Conservation (phyloP, 1,284 basidiomycete genomes). For the Marasmius tenuissimus region DNA sequence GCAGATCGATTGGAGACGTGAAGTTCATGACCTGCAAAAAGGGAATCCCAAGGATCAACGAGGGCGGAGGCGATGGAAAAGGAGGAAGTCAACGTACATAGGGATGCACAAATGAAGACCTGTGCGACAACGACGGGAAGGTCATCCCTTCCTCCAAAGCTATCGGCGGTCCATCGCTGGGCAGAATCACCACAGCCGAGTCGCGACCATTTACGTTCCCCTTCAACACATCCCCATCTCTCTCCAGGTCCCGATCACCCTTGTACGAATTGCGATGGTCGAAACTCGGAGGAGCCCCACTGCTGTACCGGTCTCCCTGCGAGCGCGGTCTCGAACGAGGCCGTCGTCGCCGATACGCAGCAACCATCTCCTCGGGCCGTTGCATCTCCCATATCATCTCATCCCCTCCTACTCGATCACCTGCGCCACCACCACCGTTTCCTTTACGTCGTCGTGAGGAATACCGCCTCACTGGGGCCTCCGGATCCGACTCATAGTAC, state of each 20-base stretch:
- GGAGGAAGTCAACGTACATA: constrained; percentile 29
- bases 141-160: not conserved
- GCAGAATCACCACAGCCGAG: constrained; percentile 8
- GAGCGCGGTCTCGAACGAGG: constrained; percentile 1
- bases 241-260: not conserved
- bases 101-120: constrained; percentile 28
- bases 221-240: not conserved
- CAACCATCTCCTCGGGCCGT: constrained; percentile 1
- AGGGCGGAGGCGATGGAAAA: not conserved
- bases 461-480: constrained; percentile 19
- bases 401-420: too few relatives aligned
- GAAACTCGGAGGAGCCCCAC: constrained; percentile 1
- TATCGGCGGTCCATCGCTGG: constrained; percentile 1
- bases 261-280: not conserved
- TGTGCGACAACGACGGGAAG: not conserved
- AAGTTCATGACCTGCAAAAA: constrained; percentile 34
- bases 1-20: constrained; percentile 41
- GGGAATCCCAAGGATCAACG: constrained; percentile 1
- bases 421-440: not conserved
- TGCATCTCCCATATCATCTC: constrained; percentile 10
- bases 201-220: not conserved
- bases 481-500: constrained; percentile 32
- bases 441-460: not conserved
- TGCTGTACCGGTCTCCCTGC: not conserved
- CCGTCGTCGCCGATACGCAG: not conserved